Percentiles rank a stretch among this genome's conserved stretches.
Evolutionary conservation across 2,329 filamentous ascomycete species (phyloP).

Genomic region (Paramyrothecium roridum): DNA sequence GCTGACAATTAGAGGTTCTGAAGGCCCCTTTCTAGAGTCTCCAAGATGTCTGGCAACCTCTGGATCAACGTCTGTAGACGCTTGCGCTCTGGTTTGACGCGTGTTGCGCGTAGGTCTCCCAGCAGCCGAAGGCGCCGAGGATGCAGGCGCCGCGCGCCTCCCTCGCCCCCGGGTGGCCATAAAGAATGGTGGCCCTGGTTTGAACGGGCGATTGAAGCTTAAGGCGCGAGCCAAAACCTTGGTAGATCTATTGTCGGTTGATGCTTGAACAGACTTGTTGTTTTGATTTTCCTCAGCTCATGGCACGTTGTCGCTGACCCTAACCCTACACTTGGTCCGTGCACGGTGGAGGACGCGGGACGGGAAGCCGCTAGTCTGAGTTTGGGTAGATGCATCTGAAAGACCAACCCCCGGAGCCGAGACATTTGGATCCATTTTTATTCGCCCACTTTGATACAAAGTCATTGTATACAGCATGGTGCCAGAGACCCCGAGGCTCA

Average conservation of each 20-base stretch:
- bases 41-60: not conserved
- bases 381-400: no score
- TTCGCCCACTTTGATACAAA: no score
- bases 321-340: conserved; percentile 17
- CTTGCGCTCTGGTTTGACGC: conserved; percentile 5
- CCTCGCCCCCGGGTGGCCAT: conserved; percentile 8
- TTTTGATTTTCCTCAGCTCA: conserved; percentile 4
- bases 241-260: not conserved
- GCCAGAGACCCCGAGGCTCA: no score
- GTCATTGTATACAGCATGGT: no score
- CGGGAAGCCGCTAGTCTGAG: not conserved
- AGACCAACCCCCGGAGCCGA: no score
- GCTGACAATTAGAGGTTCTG: not conserved
- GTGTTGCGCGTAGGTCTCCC: conserved; percentile 12
- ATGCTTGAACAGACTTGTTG: not conserved
- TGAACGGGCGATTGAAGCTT: not conserved
- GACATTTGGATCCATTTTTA: no score
- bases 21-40: not conserved
- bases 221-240: not conserved
- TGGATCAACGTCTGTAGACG: not conserved
- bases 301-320: conserved; percentile 10
- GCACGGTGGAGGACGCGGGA: not conserved
- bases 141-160: conserved; percentile 6
- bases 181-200: not conserved
- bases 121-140: conserved; percentile 3